Conservation (phyloP, 108 stramenopile species). For the Cafeteria roenbergensis region DNA sequence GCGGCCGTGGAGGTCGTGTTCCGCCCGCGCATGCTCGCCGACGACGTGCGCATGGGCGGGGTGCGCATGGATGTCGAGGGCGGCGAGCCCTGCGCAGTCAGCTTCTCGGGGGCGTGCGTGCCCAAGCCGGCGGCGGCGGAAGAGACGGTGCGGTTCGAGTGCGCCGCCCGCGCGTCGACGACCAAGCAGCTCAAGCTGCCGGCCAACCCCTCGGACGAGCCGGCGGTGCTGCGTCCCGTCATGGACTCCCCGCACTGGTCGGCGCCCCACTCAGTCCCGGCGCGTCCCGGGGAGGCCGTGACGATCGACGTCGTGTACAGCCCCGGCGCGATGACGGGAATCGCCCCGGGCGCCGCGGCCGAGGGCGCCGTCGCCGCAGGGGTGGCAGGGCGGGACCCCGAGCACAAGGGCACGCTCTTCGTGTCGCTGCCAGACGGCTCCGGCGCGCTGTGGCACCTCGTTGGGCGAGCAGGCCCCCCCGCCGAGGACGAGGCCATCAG, state of each 20-base stretch:
- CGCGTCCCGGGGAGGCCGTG: too few species aligned
- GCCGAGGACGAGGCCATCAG: slow-evolving; percentile 16
- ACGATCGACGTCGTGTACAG: slow-evolving; percentile 41
- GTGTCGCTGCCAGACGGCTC: slow-evolving; percentile 47
- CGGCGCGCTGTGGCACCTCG: slow-evolving; percentile 38
- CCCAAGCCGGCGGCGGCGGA: slow-evolving; percentile 40
- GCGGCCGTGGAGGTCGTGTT: slow-evolving; percentile 41
- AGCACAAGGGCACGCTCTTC: slow-evolving; percentile 39
- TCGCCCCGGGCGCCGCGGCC: background rate
- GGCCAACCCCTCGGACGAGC: slow-evolving; percentile 39
- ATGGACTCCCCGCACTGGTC: slow-evolving; percentile 28
- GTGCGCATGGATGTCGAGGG: slow-evolving; percentile 25
- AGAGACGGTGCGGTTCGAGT: slow-evolving; percentile 27
- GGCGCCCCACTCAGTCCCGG: too few species aligned
- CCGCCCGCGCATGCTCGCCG: slow-evolving; percentile 21
- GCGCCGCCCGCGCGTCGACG: slow-evolving; percentile 21
- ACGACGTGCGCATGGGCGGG: slow-evolving; percentile 38
- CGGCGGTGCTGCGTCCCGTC: slow-evolving; percentile 26
- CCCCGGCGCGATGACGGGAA: slow-evolving; percentile 43
- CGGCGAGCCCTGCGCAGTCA: slow-evolving; percentile 19
- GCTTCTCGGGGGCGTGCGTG: slow-evolving; percentile 37
- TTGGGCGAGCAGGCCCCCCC: slow-evolving; percentile 36
- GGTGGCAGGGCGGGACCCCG: too few species aligned
- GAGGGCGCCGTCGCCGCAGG: too few species aligned
- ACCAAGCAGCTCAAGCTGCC: slow-evolving; percentile 21